Evolutionary conservation across 768 basidiomycete genomes (phyloP).

Genomic region (Boletellus sp.): DNA sequence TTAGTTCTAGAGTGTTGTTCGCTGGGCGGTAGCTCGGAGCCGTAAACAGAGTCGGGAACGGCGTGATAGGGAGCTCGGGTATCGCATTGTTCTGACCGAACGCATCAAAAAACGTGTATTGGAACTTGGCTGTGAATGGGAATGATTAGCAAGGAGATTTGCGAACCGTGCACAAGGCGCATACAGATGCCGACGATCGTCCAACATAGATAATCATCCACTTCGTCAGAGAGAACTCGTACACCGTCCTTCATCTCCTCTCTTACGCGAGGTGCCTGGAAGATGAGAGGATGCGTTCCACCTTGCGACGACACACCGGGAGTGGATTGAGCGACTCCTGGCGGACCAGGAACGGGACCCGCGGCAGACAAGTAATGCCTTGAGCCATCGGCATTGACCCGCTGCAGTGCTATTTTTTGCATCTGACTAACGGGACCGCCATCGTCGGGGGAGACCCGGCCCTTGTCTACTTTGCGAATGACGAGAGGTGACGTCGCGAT

Average conservation of each 20-base stretch:
- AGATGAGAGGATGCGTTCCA: conserved; percentile 77
- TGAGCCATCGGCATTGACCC: conserved; percentile 76
- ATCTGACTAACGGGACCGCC: conserved; percentile 93
- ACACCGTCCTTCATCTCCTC: conserved; percentile 81
- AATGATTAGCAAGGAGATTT: conserved; percentile 18
- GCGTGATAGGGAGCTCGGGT: conserved; percentile 79
- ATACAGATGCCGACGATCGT: conserved; percentile 93
- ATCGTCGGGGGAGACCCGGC: conserved; percentile 79
- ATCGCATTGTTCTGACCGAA: conserved; percentile 75
- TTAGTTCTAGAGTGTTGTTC: conserved; percentile 75
- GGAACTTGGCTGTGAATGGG: conserved; percentile 69
- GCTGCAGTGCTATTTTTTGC: conserved; percentile 91
- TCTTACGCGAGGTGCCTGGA: conserved; percentile 73
- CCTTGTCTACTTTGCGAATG: conserved; percentile 92
- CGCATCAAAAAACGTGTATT: conserved; percentile 92
- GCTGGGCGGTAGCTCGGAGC: conserved; percentile 69
- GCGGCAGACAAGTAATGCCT: conserved; percentile 88
- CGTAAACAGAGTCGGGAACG: conserved; percentile 84
- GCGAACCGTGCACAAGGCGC: conserved; percentile 28
- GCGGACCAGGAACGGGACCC: conserved; percentile 76
- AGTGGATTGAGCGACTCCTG: conserved; percentile 64
- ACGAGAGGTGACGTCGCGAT: conserved; percentile 82
- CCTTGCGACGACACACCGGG: conserved; percentile 73
- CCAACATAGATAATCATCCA: conserved; percentile 95
- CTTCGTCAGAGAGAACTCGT: conserved; percentile 75